phyloP scores from a whole-genome alignment of 2,329 filamentous ascomycete species.

The Penicillium sp. region DNA sequence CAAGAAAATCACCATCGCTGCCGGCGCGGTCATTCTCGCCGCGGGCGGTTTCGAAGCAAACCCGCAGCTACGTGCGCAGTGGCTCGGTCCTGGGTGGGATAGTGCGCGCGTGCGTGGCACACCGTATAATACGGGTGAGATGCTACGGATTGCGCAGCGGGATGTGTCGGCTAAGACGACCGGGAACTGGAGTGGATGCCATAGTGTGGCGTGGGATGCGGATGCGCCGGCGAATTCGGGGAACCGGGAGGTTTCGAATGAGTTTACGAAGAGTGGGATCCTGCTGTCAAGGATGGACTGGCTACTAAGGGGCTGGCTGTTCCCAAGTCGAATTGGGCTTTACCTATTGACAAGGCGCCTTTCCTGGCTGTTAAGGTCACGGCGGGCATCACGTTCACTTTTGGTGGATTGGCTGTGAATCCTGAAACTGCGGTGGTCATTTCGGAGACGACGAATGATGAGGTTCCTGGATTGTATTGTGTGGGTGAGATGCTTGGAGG shows the following conservation, averaged over 20 bases:
- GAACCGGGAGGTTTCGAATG: constrained; percentile 61
- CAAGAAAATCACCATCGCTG: constrained; percentile 18
- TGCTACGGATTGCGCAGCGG: constrained; percentile 54
- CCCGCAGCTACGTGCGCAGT: constrained; percentile 55
- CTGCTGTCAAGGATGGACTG: constrained; percentile 60
- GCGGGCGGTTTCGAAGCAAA: constrained; percentile 67
- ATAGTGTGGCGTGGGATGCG: constrained; percentile 65
- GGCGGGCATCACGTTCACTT: constrained; percentile 68
- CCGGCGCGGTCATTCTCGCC: constrained; percentile 32
- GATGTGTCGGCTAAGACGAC: constrained; percentile 53
- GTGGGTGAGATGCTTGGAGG: constrained; percentile 67
- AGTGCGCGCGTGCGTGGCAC: constrained; percentile 62
- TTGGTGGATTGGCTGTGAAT: constrained; percentile 62
- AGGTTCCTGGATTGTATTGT: constrained; percentile 60
- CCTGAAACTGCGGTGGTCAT: constrained; percentile 56
- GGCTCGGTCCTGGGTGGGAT: constrained; percentile 62
- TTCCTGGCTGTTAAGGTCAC: constrained; percentile 65
- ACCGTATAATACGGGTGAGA: constrained; percentile 63
- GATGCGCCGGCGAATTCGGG: constrained; percentile 57
- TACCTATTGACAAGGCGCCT: constrained; percentile 57
- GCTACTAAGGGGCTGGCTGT: constrained; percentile 44
- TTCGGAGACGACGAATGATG: constrained; percentile 43
- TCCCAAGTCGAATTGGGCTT: constrained; percentile 67
- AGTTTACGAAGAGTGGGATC: constrained; percentile 68
- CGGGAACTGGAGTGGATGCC: constrained; percentile 65